These are phyloP conservation scores for Geotrichum europaeum DNA, from an alignment of 1,139 yeast genomes.

Conservation along the genomic window DNA sequence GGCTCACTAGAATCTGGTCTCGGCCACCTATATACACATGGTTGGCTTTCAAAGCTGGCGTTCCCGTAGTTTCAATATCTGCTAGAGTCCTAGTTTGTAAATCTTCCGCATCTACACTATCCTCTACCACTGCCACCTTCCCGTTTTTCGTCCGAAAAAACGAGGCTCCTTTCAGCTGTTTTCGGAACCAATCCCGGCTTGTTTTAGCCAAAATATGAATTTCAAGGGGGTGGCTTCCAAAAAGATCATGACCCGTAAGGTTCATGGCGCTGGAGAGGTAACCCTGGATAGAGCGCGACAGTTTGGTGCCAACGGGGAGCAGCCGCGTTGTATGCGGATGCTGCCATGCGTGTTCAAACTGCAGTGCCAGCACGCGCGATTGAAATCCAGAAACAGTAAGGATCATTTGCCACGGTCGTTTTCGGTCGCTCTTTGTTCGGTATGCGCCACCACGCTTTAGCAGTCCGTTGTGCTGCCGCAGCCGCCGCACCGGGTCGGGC, in stretches of 20 bases:
- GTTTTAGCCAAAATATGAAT: slow-evolving; percentile 5
- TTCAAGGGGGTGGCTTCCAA: slow-evolving; percentile 6
- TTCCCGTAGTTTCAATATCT: background rate
- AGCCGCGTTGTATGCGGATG: slow-evolving; percentile 61
- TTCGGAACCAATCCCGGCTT: background rate
- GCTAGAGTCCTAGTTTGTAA: background rate
- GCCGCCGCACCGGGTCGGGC: slow-evolving; percentile 60
- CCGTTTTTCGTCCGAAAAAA: background rate
- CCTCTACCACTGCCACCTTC: background rate
- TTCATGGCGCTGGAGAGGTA: background rate
- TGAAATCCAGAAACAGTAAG: slow-evolving; percentile 65
- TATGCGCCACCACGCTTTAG: slow-evolving; percentile 60
- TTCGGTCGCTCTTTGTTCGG: slow-evolving; percentile 49
- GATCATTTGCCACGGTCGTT: slow-evolving; percentile 70
- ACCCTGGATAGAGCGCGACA: background rate
- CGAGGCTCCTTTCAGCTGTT: background rate
- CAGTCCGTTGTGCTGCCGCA: slow-evolving; percentile 75
- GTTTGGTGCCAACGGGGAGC: background rate
- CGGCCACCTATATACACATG: slow-evolving; percentile 4
- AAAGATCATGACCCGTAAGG: background rate
- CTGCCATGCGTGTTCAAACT: slow-evolving; percentile 72
- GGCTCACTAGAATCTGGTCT: background rate
- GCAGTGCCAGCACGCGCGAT: slow-evolving; percentile 62
- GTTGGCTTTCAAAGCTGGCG: background rate
- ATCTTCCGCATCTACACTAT: background rate